phyloP scores from a whole-genome alignment of 495 filamentous ascomycete species.

The Annulohypoxylon bovei region DNA sequence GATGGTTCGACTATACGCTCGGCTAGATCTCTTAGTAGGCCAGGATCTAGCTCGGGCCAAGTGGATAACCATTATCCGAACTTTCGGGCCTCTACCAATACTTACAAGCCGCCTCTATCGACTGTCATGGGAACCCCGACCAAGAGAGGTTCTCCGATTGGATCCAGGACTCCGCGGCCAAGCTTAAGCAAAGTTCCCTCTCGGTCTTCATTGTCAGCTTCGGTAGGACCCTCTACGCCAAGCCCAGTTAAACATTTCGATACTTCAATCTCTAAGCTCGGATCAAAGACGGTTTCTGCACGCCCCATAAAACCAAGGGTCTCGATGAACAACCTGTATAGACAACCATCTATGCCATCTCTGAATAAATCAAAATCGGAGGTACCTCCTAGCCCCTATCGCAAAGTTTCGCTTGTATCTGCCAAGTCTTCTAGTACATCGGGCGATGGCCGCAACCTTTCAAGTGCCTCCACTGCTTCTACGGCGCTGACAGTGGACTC shows the following conservation, averaged over 20 bases:
- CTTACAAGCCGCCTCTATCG: conserved; percentile 50
- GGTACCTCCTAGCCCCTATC: conserved; percentile 36
- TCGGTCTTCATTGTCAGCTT: conserved; percentile 38
- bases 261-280: conserved; percentile 50
- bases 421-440: conserved; percentile 60
- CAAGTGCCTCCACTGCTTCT: conserved; percentile 51
- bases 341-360: conserved; percentile 60
- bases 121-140: conserved; percentile 50
- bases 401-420: conserved; percentile 54
- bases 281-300: conserved; percentile 60
- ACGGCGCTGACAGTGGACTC: conserved; percentile 54
- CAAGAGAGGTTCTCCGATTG: conserved; percentile 38
- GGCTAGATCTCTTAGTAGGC: conserved; percentile 49
- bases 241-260: conserved; percentile 54
- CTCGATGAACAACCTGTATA: conserved; percentile 63
- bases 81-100: conserved; percentile 46
- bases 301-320: conserved; percentile 64
- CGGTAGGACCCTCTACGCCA: conserved; percentile 46
- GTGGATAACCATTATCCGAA: conserved; percentile 44
- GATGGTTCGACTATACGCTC: conserved; percentile 48
- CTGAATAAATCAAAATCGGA: conserved; percentile 52
- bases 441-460: conserved; percentile 55
- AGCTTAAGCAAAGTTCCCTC: conserved; percentile 38
- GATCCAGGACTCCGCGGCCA: conserved; percentile 38
- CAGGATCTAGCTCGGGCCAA: conserved; percentile 53